Conservation (phyloP, 192 early-diverging fungal genomes). For the Lobosporangium transversale region DNA sequence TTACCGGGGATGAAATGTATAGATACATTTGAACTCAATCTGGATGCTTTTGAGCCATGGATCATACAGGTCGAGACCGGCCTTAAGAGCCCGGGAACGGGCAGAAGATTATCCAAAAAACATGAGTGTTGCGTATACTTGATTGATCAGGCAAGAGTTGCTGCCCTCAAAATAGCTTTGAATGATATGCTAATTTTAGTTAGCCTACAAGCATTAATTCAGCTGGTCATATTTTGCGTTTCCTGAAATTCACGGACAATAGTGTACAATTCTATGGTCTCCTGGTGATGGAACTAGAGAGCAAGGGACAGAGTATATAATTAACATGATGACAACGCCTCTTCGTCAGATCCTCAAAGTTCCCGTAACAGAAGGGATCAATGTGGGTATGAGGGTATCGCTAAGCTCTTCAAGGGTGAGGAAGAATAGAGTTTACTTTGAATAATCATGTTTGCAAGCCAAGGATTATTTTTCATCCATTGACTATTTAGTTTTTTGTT, state of each 20-base stretch:
- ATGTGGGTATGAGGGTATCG: slow-evolving; percentile 14
- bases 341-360: slow-evolving; percentile 34
- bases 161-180: no score
- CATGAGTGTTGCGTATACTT: slow-evolving; percentile 58
- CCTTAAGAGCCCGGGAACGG: slow-evolving; percentile 55
- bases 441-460: no score
- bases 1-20: slow-evolving; percentile 20
- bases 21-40: slow-evolving; percentile 27
- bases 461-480: no score
- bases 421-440: no score
- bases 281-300: background rate
- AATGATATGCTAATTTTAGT: no score
- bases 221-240: background rate
- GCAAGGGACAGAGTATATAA: background rate
- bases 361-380: slow-evolving; percentile 20
- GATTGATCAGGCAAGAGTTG: slow-evolving; percentile 46
- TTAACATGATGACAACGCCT: slow-evolving; percentile 10
- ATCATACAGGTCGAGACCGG: slow-evolving; percentile 13
- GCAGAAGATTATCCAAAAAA: slow-evolving; percentile 35
- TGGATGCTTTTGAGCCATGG: slow-evolving; percentile 34
- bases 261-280: slow-evolving; percentile 24
- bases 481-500: background rate
- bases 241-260: background rate
- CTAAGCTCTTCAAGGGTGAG: slow-evolving; percentile 11
- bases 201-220: no score